Percentiles rank a stretch among this genome's conserved stretches.
These are phyloP conservation scores for Puya raimondii DNA, from an alignment of 176 grass and related monocot genomes.

Conservation along the genomic window DNA sequence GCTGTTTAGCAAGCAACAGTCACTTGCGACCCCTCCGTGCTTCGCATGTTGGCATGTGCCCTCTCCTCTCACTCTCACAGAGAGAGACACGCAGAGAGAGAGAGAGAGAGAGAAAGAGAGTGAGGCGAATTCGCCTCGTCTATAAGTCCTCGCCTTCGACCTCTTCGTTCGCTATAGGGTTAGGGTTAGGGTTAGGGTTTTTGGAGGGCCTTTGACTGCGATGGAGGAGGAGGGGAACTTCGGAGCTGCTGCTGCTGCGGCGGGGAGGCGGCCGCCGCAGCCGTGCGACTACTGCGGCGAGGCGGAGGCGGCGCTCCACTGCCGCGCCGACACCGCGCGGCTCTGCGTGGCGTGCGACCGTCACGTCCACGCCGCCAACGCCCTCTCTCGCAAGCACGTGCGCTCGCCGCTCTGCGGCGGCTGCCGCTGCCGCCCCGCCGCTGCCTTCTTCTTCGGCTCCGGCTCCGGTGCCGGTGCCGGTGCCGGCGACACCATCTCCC, in stretches of 20 bases:
- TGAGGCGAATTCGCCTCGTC: no score
- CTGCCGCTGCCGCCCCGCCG: slow-evolving; percentile 37
- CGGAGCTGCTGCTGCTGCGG: neutral
- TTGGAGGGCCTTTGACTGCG: neutral
- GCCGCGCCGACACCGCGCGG: slow-evolving; percentile 52
- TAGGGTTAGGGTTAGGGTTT: neutral
- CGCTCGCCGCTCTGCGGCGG: slow-evolving; percentile 44
- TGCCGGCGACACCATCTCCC: slow-evolving; percentile 6
- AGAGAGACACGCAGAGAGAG: no score
- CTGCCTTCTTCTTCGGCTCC: slow-evolving; percentile 6
- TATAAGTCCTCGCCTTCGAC: no score
- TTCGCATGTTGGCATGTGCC: no score
- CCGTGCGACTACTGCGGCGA: neutral
- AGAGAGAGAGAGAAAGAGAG: no score
- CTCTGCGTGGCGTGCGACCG: slow-evolving; percentile 62
- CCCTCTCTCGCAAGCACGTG: slow-evolving; percentile 50
- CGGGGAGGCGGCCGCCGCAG: neutral
- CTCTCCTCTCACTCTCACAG: no score
- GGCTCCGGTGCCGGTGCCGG: neutral
- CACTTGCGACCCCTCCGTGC: no score
- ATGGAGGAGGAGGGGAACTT: neutral
- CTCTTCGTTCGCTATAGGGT: no score
- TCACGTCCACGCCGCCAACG: slow-evolving; percentile 65
- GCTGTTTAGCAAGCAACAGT: no score
- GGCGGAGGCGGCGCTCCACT: slow-evolving; percentile 48